These are phyloP conservation scores for Zymoseptoria tritici DNA, from an alignment of 2,329 filamentous ascomycete genomes.

Conservation along the genomic window DNA sequence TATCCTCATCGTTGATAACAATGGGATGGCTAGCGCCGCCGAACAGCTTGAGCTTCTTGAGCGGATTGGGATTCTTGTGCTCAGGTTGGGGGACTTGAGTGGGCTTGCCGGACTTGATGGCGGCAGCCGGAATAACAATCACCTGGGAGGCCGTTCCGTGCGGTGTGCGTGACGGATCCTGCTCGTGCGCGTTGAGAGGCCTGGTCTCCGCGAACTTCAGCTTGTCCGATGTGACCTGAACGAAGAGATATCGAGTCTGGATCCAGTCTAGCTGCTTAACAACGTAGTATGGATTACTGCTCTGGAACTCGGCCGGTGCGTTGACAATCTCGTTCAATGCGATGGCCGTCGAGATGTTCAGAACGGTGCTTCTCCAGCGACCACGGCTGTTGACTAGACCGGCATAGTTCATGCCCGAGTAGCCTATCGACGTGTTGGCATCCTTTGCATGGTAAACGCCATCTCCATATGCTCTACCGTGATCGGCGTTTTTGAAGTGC, in stretches of 20 bases:
- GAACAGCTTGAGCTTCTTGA: constrained; percentile 19
- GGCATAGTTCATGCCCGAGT: constrained; percentile 30
- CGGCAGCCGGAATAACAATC: constrained; percentile 48
- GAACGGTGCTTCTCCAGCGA: constrained; percentile 59
- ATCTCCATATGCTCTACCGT: constrained; percentile 68
- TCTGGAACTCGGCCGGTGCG: constrained; percentile 54
- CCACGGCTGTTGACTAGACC: neutral
- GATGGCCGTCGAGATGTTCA: constrained; percentile 52
- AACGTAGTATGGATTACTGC: constrained; percentile 56
- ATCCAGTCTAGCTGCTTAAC: constrained; percentile 76
- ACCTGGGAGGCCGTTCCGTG: constrained; percentile 30
- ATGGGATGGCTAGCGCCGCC: constrained; percentile 31
- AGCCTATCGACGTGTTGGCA: constrained; percentile 50
- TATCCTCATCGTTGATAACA: constrained; percentile 34
- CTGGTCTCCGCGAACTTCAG: constrained; percentile 16
- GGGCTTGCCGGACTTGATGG: constrained; percentile 41
- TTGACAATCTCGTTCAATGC: constrained; percentile 85
- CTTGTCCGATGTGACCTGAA: constrained; percentile 32
- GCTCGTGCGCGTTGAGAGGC: constrained; percentile 25
- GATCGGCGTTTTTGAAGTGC: constrained; percentile 54
- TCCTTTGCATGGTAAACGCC: constrained; percentile 72
- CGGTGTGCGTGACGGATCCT: constrained; percentile 38
- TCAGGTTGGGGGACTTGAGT: neutral
- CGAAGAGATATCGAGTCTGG: constrained; percentile 78
- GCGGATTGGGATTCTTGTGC: constrained; percentile 7